Base-by-base conservation (phyloP, 805 yeast species). In the Teunomyces atbi region DNA sequence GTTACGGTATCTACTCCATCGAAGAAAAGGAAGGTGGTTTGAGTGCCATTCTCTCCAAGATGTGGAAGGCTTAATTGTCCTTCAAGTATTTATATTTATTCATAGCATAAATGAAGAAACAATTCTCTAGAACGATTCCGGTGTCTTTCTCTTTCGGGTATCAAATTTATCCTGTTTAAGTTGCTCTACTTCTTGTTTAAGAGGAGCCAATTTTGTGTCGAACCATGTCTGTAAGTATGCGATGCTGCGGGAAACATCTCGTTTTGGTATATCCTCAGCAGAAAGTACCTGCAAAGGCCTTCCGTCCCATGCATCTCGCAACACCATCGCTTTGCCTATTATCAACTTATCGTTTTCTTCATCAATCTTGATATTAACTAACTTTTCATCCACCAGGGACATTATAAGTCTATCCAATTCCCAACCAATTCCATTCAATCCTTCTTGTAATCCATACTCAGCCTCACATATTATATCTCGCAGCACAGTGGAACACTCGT, bases 11-110 rank as follows among this genome's bases (percentile, higher is more conserved):
- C 38, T 87, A 84, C 64, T 71, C 77, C 49, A 69, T 86, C 47
- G 94, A 86, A 66, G 77, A 82, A 43, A 76, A 75, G 51, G 82
- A 78, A 56, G 83, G 82, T 48, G 95, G 95, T 38, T 52, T 87
- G 37, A 65, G 78, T 29, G 81, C 79, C 45, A 56, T 82, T 27
- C 49, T 80, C 37, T 51, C 66, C 53, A 66, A 62, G 52, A 42
- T 69, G 42, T 71, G 69, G 68, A 66, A 62, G 50, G 74, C 75
- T 20, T 69, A 55, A 55, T 19, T 36, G n/a, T n/a, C n/a, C n/a
- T n/a, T n/a, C n/a, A n/a, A n/a, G n/a, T n/a, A 36, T 36, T 36
- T 36, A 36, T 41, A 42, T 39, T 46, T 42, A 46, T 39, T 46
- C 40, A 46, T 36, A 36, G 39, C 39, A 36, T 13, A 36, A 36